Base-by-base conservation (phyloP, 1,284 basidiomycete genomes). In the Sutorius eximius region DNA sequence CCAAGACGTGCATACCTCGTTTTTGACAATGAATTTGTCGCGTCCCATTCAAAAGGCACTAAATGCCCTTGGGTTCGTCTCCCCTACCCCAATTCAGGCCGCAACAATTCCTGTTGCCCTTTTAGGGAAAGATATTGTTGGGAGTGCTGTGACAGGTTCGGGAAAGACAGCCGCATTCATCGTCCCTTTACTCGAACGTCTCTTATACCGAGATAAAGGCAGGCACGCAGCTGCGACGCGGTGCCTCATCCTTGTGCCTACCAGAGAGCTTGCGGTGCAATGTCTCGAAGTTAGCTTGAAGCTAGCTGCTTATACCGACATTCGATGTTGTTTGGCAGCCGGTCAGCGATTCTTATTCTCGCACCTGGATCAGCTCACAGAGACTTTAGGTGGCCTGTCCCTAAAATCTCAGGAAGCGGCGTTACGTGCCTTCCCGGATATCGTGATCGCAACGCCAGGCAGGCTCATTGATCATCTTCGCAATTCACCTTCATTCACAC, bases 141-240 rank as follows among this genome's bases (percentile, higher is more conserved):
- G 95, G 40, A 90, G 86, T 57, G 95, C 96, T 18, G 92, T 96
- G 12, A 98, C 95, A 11, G 95, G 95, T 59, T 96, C 93, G 5
- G 95, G 95, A 60, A 98, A 98, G 77, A 98, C 95, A 1, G 95
- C 93, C 11, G 95, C 96, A 11, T 98, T 98, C 75, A 89, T 91
- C 69, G 87, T 98, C 57, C 95, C 95, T 40, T 90, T 97, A 71
- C 76, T 98, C 40, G 95, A 98, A 63, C 87, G 95, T 59, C 78
- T 98, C 42, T 75, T 94, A 55, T 96, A 95, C 70, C 82, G 95
- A 55, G 92, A 96, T 63, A 86, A 90, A 59, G 89, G 90, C 24
- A 91, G 86, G 69, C 87, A 83, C 59, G 87, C 91, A 9, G 87
- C 90, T 42, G 92, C 92, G n/a, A 95, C 91, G n/a, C 82, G 96